phyloP scores from a whole-genome alignment of 2,329 filamentous ascomycete species.

The Mollisiaceae sp. region DNA sequence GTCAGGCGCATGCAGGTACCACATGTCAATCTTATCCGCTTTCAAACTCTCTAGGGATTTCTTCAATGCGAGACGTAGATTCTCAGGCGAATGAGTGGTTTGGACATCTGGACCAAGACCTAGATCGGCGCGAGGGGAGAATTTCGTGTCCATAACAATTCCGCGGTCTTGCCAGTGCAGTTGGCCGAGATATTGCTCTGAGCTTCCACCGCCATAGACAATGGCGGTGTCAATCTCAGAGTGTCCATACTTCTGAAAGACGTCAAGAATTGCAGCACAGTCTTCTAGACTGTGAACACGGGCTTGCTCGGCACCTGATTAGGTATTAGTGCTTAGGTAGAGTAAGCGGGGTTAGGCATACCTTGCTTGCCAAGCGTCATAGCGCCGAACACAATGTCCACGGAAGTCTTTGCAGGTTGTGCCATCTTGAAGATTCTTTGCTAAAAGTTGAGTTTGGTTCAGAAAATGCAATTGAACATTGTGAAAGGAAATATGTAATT shows the following conservation, averaged over 20 bases:
- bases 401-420: background rate
- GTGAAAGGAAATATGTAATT: background rate
- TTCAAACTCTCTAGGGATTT: conserved; percentile 57
- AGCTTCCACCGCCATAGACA: conserved; percentile 65
- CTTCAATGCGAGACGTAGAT: conserved; percentile 55
- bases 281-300: conserved; percentile 48
- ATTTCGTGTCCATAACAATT: conserved; percentile 65
- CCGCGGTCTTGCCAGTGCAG: conserved; percentile 65
- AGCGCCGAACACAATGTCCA: conserved; percentile 32
- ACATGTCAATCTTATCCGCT: conserved; percentile 49
- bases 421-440: background rate
- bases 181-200: conserved; percentile 65
- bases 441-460: background rate
- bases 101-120: background rate
- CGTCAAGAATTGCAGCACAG: conserved; percentile 59
- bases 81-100: conserved; percentile 52
- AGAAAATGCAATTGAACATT: background rate
- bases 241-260: conserved; percentile 70
- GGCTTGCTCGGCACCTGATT: conserved; percentile 36
- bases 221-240: conserved; percentile 74
- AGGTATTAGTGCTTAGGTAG: background rate
- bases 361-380: conserved; percentile 33
- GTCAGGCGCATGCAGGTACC: conserved; percentile 41
- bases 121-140: conserved; percentile 27
- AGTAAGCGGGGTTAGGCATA: background rate